Conservation (phyloP, 1,284 basidiomycete genomes). For the Inonotus hispidus region DNA sequence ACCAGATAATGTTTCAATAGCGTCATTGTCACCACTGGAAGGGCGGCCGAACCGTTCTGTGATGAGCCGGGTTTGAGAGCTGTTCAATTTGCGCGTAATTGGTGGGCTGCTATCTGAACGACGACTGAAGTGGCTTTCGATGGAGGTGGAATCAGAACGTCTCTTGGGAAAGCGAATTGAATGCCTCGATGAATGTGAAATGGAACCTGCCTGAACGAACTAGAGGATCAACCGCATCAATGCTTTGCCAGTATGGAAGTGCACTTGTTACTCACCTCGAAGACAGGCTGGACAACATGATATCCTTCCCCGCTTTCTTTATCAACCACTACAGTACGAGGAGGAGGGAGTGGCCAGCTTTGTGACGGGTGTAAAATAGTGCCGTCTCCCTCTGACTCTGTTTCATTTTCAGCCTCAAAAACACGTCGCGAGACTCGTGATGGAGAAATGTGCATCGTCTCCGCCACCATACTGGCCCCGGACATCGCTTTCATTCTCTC, state of each 20-base stretch:
- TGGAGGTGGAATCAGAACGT: background rate
- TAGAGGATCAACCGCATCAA: background rate
- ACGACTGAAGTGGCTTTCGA: background rate
- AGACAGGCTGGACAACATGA: constrained; percentile 8
- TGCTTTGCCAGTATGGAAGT: background rate
- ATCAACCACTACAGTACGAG: constrained; percentile 13
- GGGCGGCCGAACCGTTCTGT: background rate
- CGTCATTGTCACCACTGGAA: background rate
- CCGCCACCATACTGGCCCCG: background rate
- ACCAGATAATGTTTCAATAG: background rate
- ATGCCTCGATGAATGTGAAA: constrained; percentile 1
- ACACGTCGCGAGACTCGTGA: background rate
- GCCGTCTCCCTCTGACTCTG: background rate
- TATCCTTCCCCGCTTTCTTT: constrained; percentile 12
- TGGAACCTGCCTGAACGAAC: background rate
- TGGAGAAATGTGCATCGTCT: background rate
- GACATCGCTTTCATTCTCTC: background rate
- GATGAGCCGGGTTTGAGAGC: constrained; percentile 6
- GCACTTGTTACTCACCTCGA: constrained; percentile 7
- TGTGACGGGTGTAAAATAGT: background rate
- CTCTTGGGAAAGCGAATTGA: constrained; percentile 5
- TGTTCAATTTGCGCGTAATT: constrained; percentile 3
- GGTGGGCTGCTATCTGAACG: background rate
- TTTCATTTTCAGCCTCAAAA: constrained; percentile 1
- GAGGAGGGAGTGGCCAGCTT: constrained; percentile 14